Evolutionary conservation across 2,329 filamentous ascomycete species (phyloP), one percentile per base, ranked within the genome.

Genomic region (Colletotrichum sp.): DNA sequence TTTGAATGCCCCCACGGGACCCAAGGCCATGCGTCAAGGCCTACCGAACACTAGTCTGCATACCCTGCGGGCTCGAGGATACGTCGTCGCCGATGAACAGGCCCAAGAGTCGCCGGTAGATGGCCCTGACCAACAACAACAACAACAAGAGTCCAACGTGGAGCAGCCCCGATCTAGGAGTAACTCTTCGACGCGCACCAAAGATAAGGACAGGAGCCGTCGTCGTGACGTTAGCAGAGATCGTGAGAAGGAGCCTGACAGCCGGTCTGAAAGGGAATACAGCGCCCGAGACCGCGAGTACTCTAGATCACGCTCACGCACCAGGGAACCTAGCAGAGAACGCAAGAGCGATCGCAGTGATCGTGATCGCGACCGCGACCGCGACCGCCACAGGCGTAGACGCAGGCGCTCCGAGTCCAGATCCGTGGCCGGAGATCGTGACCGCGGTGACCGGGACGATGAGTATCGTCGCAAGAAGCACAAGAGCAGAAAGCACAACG

Each of bases 1-100:
- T 60, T 84, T 92, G 85, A 95, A 90, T 86, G 97, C 97, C 32
- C 97, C 97, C 32, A 98, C 94, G 71, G 97, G 96, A 12, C 97
- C 97, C 64, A 96, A 97, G 85, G 97, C 97, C 21, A 98, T 99
- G 95, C 92, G 96, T 78, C 94, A 97, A 84, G 95, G 96, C 34
- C 88, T 96, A 13, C 94, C 95, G 67, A 98, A 98, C 83, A 96
- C 93, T 73, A 95, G 94, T 79, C 90, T 94, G 69, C 90, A 93
- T 78, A 91, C 94, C 80, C 83, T 93, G 83, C 87, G 92, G 78
- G 90, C 90, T 28, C 85, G 88, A 77, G 89, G 88, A 52, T 87
- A 86, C 81, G 88, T 84, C 78, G 85, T 90, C 48, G 84, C 83
- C 79, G 86, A 86, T 78, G 83, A 86, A 67, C 80, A 66, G 55